Evolutionary conservation across 2,329 filamentous ascomycete species (phyloP).

Genomic region (Colletotrichum siamense): DNA sequence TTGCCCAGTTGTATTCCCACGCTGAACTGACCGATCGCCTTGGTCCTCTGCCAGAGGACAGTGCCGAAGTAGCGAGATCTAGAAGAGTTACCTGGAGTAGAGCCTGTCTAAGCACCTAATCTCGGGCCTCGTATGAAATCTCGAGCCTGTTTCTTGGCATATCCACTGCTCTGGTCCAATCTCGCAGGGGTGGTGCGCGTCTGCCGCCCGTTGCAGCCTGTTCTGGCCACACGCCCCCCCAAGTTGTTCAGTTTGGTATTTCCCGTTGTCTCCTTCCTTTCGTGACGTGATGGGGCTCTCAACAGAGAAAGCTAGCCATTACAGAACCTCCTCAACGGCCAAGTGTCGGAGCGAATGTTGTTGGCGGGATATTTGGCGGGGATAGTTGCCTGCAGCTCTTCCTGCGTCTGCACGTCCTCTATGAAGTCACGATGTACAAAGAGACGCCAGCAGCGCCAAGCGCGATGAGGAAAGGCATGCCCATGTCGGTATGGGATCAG

Average conservation of each 20-base stretch:
- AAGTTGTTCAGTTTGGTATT: neutral
- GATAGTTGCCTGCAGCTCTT: neutral
- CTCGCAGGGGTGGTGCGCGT: neutral
- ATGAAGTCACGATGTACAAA: neutral
- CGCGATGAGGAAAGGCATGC: neutral
- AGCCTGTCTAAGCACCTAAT: neutral
- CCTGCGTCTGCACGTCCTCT: neutral
- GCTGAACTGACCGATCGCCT: neutral
- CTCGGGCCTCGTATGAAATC: neutral
- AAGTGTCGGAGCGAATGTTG: neutral
- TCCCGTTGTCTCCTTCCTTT: neutral
- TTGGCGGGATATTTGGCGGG: neutral
- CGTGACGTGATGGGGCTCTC: neutral
- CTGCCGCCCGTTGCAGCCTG: neutral
- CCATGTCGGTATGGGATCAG: neutral
- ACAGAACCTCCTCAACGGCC: neutral
- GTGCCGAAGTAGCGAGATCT: no score
- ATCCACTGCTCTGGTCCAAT: neutral
- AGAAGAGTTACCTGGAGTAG: no score
- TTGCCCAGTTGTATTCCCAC: neutral
- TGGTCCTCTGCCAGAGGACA: no score
- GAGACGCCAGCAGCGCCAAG: neutral
- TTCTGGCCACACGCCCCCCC: neutral
- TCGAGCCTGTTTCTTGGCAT: neutral
- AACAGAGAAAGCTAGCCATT: neutral